Base-by-base conservation (phyloP, 2,329 filamentous ascomycete species). In the Phoma sp. region DNA sequence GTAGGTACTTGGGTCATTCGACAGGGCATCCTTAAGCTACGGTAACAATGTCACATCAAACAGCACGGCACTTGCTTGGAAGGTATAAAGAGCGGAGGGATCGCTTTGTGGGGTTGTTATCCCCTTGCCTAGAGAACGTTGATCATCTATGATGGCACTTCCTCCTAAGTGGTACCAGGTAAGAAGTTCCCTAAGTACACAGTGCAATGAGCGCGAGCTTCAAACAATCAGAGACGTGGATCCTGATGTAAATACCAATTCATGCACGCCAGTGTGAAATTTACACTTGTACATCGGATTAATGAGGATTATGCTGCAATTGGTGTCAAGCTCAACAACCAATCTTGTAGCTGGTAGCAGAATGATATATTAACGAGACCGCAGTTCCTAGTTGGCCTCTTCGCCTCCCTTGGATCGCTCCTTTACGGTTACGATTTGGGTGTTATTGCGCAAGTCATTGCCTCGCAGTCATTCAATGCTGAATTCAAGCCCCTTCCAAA, bases 381-480 rank as follows among this genome's bases (percentile, higher is more conserved):
- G 7, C 37, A 84, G 80, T 85, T 86, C 66, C 77, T 86, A 42
- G 79, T 86, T 34, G 77, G 80, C 60, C 77, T 85, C 32, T 86
- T 86, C 68, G 83, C 83, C 60, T 85, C 83, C 1, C 73, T 86
- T 5, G 83, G 83, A 36, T 84, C 82, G 4, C 77, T 84, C 47
- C 78, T 86, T 7, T 86, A 80, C 63, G 83, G 83, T 63, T 86
- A 84, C 65, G 83, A 86, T 70, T 68, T 86, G 20, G 83, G 83
- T 78, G 83, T 86, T 21, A 85, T 86, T 56, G 83, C 83, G 7
- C 82, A 83, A 59, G 83, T 83, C 42, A 81, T 85, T 50, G 74
- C 75, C 4, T 77, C 74, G 9, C 53, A 71, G n/a, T 74, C 77
- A 21, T 81, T 81, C 67, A 67, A 61, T 2, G 38, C 54, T 42